Evolutionary conservation across 2,329 filamentous ascomycete genomes (phyloP).

Genomic region (Pyrenophora teres): DNA sequence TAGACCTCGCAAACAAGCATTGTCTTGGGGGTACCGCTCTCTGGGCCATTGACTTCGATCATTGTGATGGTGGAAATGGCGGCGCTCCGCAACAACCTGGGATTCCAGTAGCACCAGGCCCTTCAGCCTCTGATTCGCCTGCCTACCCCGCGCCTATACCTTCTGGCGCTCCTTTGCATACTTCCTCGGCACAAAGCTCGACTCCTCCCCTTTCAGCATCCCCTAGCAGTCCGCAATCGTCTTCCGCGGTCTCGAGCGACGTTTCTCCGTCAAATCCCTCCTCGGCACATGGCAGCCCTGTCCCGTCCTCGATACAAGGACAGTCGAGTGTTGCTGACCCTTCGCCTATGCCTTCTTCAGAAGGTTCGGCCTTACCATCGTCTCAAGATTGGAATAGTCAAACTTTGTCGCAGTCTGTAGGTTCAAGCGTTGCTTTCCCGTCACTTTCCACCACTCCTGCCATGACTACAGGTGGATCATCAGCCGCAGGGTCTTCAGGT

Average conservation of each 20-base stretch:
- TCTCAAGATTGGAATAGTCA: not conserved
- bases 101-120: not conserved
- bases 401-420: not conserved
- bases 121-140: not conserved
- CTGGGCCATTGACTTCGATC: constrained; percentile 29
- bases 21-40: constrained; percentile 33
- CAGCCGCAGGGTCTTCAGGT: not conserved
- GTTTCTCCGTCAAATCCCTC: not conserved
- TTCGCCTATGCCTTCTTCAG: no score
- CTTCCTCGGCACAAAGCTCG: not conserved
- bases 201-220: not conserved
- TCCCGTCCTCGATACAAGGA: no score
- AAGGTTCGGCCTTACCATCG: not conserved
- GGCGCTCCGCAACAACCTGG: not conserved
- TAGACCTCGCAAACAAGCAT: constrained; percentile 24
- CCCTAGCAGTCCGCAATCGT: not conserved
- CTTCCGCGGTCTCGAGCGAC: not conserved
- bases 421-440: not conserved
- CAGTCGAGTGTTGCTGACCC: no score
- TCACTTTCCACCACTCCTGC: not conserved
- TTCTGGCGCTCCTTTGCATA: not conserved
- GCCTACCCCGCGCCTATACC: not conserved
- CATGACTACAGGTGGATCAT: not conserved
- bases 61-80: constrained; percentile 4
- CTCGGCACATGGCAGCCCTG: not conserved